These are phyloP conservation scores for Fusarium sp. DNA, from an alignment of 2,329 filamentous ascomycete genomes.

Conservation along the genomic window DNA sequence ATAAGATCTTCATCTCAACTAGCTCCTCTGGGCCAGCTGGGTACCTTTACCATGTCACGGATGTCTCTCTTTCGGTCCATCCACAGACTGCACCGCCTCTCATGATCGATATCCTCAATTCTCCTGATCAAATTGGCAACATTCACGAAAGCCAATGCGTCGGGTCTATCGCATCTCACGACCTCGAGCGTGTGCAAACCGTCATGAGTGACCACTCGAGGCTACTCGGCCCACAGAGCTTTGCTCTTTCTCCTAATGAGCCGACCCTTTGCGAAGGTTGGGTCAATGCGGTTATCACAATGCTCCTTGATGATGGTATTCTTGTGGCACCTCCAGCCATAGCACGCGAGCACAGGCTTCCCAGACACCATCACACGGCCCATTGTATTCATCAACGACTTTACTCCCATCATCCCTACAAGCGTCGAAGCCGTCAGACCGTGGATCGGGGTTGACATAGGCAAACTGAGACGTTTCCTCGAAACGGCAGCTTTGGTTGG, in stretches of 20 bases:
- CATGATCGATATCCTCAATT: constrained; percentile 12
- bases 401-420: constrained; percentile 38
- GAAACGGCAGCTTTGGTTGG: background rate
- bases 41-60: constrained; percentile 23
- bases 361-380: constrained; percentile 38
- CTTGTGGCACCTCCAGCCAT: constrained; percentile 23
- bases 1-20: constrained; percentile 38
- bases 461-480: background rate
- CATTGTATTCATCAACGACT: constrained; percentile 38
- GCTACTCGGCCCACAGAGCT: background rate
- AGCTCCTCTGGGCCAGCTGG: constrained; percentile 15
- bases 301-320: constrained; percentile 24
- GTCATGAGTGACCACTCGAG: constrained; percentile 22
- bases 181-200: constrained; percentile 27
- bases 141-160: constrained; percentile 28
- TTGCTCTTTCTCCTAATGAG: background rate
- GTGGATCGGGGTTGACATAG: background rate
- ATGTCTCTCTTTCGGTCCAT: background rate
- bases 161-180: constrained; percentile 35
- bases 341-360: constrained; percentile 12
- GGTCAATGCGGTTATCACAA: constrained; percentile 13
- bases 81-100: constrained; percentile 10
- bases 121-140: constrained; percentile 10
- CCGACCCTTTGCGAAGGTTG: constrained; percentile 21
- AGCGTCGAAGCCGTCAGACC: constrained; percentile 23